These are phyloP conservation scores for Poterioochromonas sp. DNA, from an alignment of 352 stramenopile species.

Conservation along the genomic window DNA sequence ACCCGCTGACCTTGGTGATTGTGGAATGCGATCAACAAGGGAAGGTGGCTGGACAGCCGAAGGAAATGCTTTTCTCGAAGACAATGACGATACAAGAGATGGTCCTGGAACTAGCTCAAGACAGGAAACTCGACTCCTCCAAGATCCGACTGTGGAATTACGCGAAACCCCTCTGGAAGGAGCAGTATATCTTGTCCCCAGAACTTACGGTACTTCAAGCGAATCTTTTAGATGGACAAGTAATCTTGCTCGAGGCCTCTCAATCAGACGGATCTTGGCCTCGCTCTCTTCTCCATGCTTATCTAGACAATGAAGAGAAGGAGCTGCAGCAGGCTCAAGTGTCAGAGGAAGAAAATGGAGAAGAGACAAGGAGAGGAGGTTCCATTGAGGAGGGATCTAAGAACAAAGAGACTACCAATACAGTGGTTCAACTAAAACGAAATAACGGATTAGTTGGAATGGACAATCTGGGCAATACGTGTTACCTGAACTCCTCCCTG, in stretches of 20 bases:
- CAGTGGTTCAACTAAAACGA: too few species aligned
- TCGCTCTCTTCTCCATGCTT: conserved; percentile 40
- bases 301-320: conserved; percentile 44
- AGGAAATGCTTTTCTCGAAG: conserved; percentile 43
- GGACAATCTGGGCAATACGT: conserved; percentile 89
- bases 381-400: not conserved
- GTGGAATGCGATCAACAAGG: conserved; percentile 41
- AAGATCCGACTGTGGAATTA: conserved; percentile 47
- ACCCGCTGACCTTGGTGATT: conserved; percentile 42
- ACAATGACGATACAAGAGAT: conserved; percentile 43
- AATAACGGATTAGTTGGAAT: conserved; percentile 66
- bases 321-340: conserved; percentile 28
- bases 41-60: not conserved
- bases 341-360: not conserved
- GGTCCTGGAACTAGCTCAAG: conserved; percentile 41
- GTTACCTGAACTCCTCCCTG: conserved; percentile 79
- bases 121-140: conserved; percentile 9
- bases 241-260: conserved; percentile 39
- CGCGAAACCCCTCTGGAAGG: conserved; percentile 37
- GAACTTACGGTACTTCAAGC: conserved; percentile 22
- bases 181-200: conserved; percentile 41
- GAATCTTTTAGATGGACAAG: conserved; percentile 39
- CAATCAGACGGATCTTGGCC: conserved; percentile 43
- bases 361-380: not conserved
- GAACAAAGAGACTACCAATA: not conserved